Evolutionary conservation across 192 early-diverging fungal species (phyloP).

Genomic region (Coemansia aciculifera): DNA sequence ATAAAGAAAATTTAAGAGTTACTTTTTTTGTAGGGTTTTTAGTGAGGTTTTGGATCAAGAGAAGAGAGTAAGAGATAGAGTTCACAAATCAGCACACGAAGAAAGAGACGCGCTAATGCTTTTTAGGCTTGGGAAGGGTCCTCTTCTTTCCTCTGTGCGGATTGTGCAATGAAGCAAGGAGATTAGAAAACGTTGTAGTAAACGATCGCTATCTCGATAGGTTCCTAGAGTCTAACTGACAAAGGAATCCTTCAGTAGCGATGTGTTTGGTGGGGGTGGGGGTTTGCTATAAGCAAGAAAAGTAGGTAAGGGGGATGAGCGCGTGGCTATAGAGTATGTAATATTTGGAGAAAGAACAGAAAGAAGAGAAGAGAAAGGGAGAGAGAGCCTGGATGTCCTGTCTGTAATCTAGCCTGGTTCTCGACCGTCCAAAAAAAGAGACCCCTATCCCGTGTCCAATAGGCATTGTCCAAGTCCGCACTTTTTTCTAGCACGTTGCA

Average conservation of each 20-base stretch:
- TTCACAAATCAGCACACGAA: constrained; percentile 34
- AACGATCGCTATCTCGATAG: constrained; percentile 7
- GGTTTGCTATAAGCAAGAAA: constrained; percentile 4
- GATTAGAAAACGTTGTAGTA: constrained; percentile 70
- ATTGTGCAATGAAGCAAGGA: constrained; percentile 79
- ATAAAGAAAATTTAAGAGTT: constrained; percentile 24
- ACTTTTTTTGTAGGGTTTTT: constrained; percentile 16
- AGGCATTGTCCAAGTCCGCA: constrained; percentile 39
- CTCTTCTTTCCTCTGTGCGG: constrained; percentile 74
- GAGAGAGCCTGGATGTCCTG: constrained; percentile 12
- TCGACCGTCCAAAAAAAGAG: not conserved
- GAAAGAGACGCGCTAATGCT: constrained; percentile 43
- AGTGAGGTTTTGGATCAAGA: constrained; percentile 20
- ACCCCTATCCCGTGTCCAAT: constrained; percentile 28
- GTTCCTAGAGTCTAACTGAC: constrained; percentile 12
- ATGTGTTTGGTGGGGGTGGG: constrained; percentile 1
- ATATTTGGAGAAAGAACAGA: constrained; percentile 8
- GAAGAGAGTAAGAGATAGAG: constrained; percentile 7
- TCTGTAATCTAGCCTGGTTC: constrained; percentile 2
- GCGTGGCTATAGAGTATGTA: constrained; percentile 16
- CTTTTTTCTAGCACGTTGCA: constrained; percentile 4
- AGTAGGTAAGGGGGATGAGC: not conserved
- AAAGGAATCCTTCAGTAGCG: constrained; percentile 13
- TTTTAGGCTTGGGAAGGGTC: constrained; percentile 70
- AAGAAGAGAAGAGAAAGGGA: constrained; percentile 12